These are phyloP conservation scores for Penicillium pancosmium DNA, from an alignment of 495 filamentous ascomycete genomes.

Conservation along the genomic window DNA sequence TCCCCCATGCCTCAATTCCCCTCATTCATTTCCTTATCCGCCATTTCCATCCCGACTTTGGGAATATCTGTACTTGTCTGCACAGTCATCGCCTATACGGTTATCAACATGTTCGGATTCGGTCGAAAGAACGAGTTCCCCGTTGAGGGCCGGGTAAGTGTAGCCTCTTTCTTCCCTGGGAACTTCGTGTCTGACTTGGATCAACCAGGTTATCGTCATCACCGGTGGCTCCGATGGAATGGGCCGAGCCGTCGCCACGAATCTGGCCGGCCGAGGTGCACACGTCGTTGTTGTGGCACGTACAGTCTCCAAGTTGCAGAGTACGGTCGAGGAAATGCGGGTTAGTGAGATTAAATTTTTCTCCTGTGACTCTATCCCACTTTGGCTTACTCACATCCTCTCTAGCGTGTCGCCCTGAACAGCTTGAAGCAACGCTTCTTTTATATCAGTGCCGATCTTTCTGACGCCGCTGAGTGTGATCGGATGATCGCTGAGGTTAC, in stretches of 20 bases:
- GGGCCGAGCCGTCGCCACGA: constrained; percentile 71
- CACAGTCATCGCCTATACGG: constrained; percentile 46
- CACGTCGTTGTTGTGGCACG: constrained; percentile 85
- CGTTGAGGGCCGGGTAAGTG: constrained; percentile 75
- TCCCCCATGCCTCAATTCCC: constrained; percentile 34
- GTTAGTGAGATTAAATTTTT: constrained; percentile 35
- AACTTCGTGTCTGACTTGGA: constrained; percentile 17
- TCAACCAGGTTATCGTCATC: constrained; percentile 72
- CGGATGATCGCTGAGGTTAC: constrained; percentile 71
- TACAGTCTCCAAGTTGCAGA: constrained; percentile 72
- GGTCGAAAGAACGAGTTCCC: constrained; percentile 71
- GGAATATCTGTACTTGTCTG: constrained; percentile 49
- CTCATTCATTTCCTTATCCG: constrained; percentile 27
- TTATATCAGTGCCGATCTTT: constrained; percentile 83
- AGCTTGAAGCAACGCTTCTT: constrained; percentile 73
- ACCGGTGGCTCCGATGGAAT: constrained; percentile 94
- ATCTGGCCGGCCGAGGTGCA: constrained; percentile 82
- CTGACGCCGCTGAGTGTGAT: constrained; percentile 63
- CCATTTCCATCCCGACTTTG: constrained; percentile 32
- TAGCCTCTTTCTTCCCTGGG: neutral
- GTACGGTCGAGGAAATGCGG: constrained; percentile 65
- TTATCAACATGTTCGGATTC: constrained; percentile 67
- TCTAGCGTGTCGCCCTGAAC: constrained; percentile 60
- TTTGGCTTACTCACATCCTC: constrained; percentile 18
- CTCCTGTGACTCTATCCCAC: neutral